A percentile compares a stretch with the other conserved stretches of the same genome.
phyloP scores from a whole-genome alignment of 495 filamentous ascomycete genomes.

The Terfezia boudieri region DNA sequence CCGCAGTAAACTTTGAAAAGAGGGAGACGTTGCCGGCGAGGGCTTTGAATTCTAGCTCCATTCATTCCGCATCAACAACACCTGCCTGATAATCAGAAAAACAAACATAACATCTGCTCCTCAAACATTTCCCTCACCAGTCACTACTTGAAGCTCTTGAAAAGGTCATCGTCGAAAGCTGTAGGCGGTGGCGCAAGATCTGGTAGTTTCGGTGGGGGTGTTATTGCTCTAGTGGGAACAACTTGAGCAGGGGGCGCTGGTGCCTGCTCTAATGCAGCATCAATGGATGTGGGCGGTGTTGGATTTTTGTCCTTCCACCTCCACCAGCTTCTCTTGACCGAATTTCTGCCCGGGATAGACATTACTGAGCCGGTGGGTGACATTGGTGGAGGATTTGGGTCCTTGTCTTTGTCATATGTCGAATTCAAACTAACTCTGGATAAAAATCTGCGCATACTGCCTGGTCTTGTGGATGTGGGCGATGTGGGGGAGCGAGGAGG shows the following conservation, averaged over 20 bases:
- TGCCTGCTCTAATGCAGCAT: conserved; percentile 12
- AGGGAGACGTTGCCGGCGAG: too few relatives aligned
- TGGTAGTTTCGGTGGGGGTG: conserved; percentile 37
- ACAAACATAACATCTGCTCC: background rate
- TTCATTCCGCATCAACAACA: too few relatives aligned
- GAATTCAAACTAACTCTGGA: conserved; percentile 21
- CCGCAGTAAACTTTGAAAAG: too few relatives aligned
- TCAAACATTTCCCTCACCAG: background rate
- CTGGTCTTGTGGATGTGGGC: conserved; percentile 14
- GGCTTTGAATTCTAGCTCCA: too few relatives aligned
- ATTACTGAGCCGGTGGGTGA: conserved; percentile 15
- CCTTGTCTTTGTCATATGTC: conserved; percentile 16
- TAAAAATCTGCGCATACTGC: conserved; percentile 23
- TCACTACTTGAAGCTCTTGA: conserved; percentile 29
- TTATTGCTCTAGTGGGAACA: conserved; percentile 19
- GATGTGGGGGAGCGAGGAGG: conserved; percentile 13
- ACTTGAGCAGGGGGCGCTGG: conserved; percentile 16
- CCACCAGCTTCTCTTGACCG: conserved; percentile 18
- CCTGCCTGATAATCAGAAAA: background rate
- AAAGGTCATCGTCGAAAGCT: conserved; percentile 32
- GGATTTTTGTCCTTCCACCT: conserved; percentile 16
- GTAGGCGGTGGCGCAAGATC: conserved; percentile 32
- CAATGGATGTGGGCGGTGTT: background rate
- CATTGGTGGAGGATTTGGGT: conserved; percentile 12
- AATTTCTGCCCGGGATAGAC: conserved; percentile 13